These are phyloP conservation scores for Jatropha curcas DNA, from an alignment of 345 rosid species.

Conservation along the genomic window DNA sequence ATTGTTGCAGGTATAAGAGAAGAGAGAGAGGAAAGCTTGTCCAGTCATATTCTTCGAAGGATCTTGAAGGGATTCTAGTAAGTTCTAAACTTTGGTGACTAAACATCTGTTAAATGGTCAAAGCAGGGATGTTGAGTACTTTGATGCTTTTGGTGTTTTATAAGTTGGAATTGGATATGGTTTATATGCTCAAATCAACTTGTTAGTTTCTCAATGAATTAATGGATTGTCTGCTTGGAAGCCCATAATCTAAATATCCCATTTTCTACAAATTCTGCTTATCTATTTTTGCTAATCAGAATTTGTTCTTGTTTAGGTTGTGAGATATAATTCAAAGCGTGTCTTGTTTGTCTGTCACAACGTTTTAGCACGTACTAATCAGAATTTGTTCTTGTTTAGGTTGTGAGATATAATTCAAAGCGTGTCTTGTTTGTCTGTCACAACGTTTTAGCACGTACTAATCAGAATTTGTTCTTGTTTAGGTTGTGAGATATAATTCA, in stretches of 20 bases:
- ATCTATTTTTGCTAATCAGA: too few relatives aligned
- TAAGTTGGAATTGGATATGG: neutral
- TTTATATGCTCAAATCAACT: neutral
- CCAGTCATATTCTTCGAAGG: constrained; percentile 69
- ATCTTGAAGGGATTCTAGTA: constrained; percentile 94
- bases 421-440: too few relatives aligned
- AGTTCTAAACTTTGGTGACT: constrained; percentile 26
- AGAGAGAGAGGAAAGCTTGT: constrained; percentile 95
- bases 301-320: neutral
- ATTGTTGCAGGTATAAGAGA: constrained; percentile 54
- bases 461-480: constrained; percentile 3
- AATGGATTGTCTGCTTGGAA: neutral
- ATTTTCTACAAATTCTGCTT: neutral
- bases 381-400: neutral
- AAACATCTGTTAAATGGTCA: neutral
- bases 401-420: neutral
- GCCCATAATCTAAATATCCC: neutral
- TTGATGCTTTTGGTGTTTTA: neutral
- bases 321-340: too few relatives aligned
- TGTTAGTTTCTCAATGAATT: neutral
- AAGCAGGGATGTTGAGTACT: too few relatives aligned
- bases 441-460: too few relatives aligned
- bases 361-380: too few relatives aligned
- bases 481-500: neutral
- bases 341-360: too few relatives aligned